Percentiles rank a stretch among this genome's conserved stretches.
These are phyloP conservation scores for Gleditsia sinensis DNA, from an alignment of 306 rosid species.

Conservation along the genomic window DNA sequence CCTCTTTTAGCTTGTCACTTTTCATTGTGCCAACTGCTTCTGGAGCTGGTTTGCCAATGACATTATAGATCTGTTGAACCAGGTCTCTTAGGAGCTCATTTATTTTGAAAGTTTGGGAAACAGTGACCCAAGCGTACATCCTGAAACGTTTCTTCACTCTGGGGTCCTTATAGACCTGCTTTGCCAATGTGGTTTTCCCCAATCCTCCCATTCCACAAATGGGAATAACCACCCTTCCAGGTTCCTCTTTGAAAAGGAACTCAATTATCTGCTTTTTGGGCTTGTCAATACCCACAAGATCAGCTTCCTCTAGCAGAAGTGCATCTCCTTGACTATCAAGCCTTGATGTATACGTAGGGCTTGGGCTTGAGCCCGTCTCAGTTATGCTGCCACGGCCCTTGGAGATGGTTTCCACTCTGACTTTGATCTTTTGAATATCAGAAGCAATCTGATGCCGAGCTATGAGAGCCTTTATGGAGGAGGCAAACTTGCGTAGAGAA, in stretches of 20 bases:
- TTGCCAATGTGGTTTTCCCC: conserved; percentile 61
- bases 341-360: conserved; percentile 26
- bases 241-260: conserved; percentile 46
- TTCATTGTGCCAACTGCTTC: conserved; percentile 43
- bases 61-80: conserved; percentile 48
- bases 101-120: conserved; percentile 33
- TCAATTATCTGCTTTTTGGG: conserved; percentile 48
- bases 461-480: neutral
- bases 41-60: conserved; percentile 52
- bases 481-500: neutral
- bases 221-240: conserved; percentile 44
- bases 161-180: conserved; percentile 55
- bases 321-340: conserved; percentile 58
- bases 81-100: conserved; percentile 49
- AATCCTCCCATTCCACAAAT: conserved; percentile 61
- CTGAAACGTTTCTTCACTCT: conserved; percentile 49
- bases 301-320: conserved; percentile 63
- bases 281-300: conserved; percentile 63
- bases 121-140: conserved; percentile 58
- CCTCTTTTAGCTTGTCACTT: conserved; percentile 31
- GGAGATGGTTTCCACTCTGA: conserved; percentile 36
- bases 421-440: conserved; percentile 39
- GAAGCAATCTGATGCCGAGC: conserved; percentile 45
- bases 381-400: conserved; percentile 31
- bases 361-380: conserved; percentile 14